phyloP scores from a whole-genome alignment of 306 rosid species.

The Cucurbita maxima region DNA sequence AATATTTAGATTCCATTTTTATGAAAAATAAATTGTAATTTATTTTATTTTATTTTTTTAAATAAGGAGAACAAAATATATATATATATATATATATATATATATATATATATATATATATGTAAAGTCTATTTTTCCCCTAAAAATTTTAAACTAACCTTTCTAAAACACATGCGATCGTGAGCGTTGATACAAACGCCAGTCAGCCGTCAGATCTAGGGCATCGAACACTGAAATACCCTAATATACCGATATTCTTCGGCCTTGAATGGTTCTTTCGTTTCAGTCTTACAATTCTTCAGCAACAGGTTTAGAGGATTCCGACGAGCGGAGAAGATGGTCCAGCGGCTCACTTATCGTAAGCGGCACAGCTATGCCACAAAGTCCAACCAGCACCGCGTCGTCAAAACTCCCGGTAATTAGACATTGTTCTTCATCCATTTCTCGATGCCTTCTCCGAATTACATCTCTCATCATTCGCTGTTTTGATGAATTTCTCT shows the following conservation, averaged over 20 bases:
- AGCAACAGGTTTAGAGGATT: background rate
- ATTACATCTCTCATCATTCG: background rate
- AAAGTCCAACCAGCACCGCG: background rate
- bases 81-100: too few species aligned
- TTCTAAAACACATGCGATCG: background rate
- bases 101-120: too few species aligned
- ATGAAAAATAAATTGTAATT: too few species aligned
- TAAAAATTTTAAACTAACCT: too few species aligned
- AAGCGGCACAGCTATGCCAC: background rate
- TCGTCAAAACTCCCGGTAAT: slow-evolving; percentile 29
- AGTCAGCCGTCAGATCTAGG: slow-evolving; percentile 32
- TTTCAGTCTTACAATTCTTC: background rate
- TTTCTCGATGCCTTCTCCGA: background rate
- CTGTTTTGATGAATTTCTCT: background rate
- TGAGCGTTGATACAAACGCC: background rate
- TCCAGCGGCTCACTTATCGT: background rate
- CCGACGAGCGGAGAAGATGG: background rate
- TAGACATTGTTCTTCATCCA: background rate
- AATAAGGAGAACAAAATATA: too few species aligned
- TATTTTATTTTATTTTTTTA: too few species aligned
- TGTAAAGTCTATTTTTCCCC: too few species aligned
- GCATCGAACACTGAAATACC: slow-evolving; percentile 2
- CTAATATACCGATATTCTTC: slow-evolving; percentile 9
- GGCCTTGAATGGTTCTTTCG: rapidly evolving
- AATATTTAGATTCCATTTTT: too few species aligned